phyloP scores from a whole-genome alignment of 1,284 basidiomycete genomes.

The Porogramme epimiltina region DNA sequence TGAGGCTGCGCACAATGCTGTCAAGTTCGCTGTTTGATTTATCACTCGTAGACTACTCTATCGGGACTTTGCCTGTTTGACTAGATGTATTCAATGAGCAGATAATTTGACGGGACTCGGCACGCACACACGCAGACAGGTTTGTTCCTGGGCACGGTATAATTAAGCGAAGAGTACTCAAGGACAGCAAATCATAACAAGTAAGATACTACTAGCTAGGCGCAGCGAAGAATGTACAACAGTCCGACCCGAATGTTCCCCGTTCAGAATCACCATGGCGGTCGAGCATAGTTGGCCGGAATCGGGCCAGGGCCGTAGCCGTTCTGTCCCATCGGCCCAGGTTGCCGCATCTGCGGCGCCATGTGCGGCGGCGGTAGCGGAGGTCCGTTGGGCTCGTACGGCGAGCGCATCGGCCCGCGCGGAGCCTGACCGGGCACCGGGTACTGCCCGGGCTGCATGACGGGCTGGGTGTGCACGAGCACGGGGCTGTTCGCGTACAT shows the following conservation, averaged over 20 bases:
- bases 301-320: constrained; percentile 26
- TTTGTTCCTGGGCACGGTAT: constrained; percentile 20
- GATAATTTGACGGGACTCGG: constrained; percentile 5
- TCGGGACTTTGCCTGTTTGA: constrained; percentile 13
- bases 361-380: not conserved
- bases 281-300: constrained; percentile 28
- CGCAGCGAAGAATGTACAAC: constrained; percentile 22
- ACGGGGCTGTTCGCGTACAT: constrained; percentile 73
- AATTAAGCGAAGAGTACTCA: constrained; percentile 26
- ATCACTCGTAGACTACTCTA: constrained; percentile 19
- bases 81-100: constrained; percentile 23
- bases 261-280: constrained; percentile 36
- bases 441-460: constrained; percentile 29
- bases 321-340: constrained; percentile 20
- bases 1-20: constrained; percentile 85
- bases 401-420: constrained; percentile 27
- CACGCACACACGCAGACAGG: not conserved
- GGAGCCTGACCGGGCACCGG: constrained; percentile 22
- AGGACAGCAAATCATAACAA: constrained; percentile 32
- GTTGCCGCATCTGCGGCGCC: constrained; percentile 20
- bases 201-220: constrained; percentile 16
- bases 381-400: constrained; percentile 23
- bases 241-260: constrained; percentile 7
- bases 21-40: constrained; percentile 59
- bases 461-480: constrained; percentile 55